Percentiles rank a stretch among this genome's conserved stretches.
These are phyloP conservation scores for Chalciporus piperatus DNA, from an alignment of 768 basidiomycete genomes.

Conservation along the genomic window DNA sequence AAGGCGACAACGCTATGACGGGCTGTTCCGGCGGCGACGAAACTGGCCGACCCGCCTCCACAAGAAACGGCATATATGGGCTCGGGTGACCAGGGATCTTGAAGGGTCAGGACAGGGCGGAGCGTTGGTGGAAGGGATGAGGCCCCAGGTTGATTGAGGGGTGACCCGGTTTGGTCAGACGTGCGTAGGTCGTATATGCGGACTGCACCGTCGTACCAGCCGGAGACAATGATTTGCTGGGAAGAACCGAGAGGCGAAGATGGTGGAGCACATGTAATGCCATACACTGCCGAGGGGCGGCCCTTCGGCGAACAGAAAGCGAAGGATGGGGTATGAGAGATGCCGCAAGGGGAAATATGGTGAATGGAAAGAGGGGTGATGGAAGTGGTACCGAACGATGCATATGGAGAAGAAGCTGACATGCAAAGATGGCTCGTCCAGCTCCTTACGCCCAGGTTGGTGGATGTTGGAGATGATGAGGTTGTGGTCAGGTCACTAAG, in stretches of 20 bases:
- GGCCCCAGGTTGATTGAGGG: neutral
- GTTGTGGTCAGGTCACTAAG: slow-evolving; percentile 31
- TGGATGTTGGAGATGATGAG: slow-evolving; percentile 21
- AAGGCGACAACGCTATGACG: slow-evolving; percentile 76
- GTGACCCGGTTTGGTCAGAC: slow-evolving; percentile 15
- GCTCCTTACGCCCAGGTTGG: slow-evolving; percentile 51
- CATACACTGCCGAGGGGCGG: slow-evolving; percentile 64
- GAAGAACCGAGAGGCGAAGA: slow-evolving; percentile 69
- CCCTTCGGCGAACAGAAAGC: slow-evolving; percentile 42
- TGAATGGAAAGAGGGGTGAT: slow-evolving; percentile 58
- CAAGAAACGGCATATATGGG: slow-evolving; percentile 74
- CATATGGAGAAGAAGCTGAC: slow-evolving; percentile 52
- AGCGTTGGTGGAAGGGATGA: slow-evolving; percentile 35
- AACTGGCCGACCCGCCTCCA: slow-evolving; percentile 64
- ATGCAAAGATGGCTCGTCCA: slow-evolving; percentile 64
- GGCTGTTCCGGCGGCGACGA: slow-evolving; percentile 75
- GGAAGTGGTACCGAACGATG: slow-evolving; percentile 63
- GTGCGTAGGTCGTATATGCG: slow-evolving; percentile 74
- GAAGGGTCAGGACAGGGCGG: slow-evolving; percentile 56
- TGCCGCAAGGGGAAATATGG: slow-evolving; percentile 42
- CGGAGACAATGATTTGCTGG: slow-evolving; percentile 69
- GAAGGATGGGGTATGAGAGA: slow-evolving; percentile 48
- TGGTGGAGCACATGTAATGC: slow-evolving; percentile 57
- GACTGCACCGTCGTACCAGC: slow-evolving; percentile 80
- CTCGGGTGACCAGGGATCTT: slow-evolving; percentile 68